Base-by-base conservation (phyloP, 202 grass and related monocot species). In the Zizania palustris region DNA sequence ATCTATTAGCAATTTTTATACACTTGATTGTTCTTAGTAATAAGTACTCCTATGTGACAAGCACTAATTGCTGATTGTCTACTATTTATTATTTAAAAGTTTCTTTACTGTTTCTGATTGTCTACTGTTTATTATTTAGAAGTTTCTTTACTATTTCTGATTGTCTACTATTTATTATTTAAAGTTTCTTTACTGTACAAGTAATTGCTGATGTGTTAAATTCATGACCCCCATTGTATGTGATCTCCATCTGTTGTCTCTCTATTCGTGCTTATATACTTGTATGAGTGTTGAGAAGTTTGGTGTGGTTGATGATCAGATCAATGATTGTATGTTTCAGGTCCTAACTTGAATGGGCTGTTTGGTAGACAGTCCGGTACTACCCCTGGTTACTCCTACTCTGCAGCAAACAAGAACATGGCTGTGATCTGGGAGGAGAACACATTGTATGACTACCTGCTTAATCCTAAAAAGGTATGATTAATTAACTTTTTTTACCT, bases 381-480 rank as follows among this genome's bases (percentile, higher is more conserved):
- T 15, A 87, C 92, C 0, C 8, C 84, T 42, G 89, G 92, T 51
- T 96, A 96, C 74, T 89, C 92, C 9, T 96, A 96, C 86, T 96
- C 92, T 3, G 50, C 92, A 0, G 92, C 86, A 66, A 96, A 96
- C 80, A 96, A 96, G 85, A 91, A 80, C 74, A 91, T 61, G 86
- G 92, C 89, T 77, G 92, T 96, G 46, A 75, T 81, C 50, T 96
- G 92, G 92, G 89, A 92, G 65, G 92, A 96, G 65, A 80, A 80
- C 45, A 89, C 89, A 43, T 76, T 96, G 75, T 96, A 96, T 46
- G 89, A 96, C 1, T 96, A 96, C 70, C 59, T 96, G 70, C 92
- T 92, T 53, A 96, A 96, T 56, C 92, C 89, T 53, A 96, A 96
- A 80, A 96, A 96, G 92, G 92, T 96, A 83, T 36, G n/a, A 11